Percentiles rank a stretch among this genome's conserved stretches.
phyloP scores from a whole-genome alignment of 1,284 basidiomycete species.

The Gymnopus androsaceus region DNA sequence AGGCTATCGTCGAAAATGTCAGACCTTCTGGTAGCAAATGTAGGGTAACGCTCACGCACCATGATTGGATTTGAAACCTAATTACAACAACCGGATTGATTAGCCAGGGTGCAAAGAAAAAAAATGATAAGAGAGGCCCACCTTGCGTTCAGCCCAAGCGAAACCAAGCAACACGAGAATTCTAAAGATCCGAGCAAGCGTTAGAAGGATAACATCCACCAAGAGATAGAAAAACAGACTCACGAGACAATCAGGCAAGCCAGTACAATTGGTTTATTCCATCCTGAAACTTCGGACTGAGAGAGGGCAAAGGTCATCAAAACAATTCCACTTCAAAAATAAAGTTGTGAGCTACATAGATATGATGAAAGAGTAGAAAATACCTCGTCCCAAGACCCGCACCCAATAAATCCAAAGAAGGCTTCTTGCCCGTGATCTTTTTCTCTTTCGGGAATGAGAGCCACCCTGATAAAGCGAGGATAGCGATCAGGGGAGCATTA shows the following conservation, averaged over 20 bases:
- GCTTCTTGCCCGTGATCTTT: background rate
- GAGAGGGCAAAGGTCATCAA: slow-evolving; percentile 16
- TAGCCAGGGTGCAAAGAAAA: background rate
- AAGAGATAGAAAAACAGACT: slow-evolving; percentile 5
- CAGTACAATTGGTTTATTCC: slow-evolving; percentile 13
- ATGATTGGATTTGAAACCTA: slow-evolving; percentile 16
- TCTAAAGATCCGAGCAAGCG: background rate
- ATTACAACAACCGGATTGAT: background rate
- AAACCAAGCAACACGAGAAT: slow-evolving; percentile 11
- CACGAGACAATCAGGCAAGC: slow-evolving; percentile 13
- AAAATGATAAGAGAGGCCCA: background rate
- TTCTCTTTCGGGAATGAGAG: slow-evolving; percentile 13
- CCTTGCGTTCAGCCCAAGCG: slow-evolving; percentile 15
- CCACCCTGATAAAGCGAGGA: slow-evolving; percentile 14
- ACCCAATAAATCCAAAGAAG: slow-evolving; percentile 14
- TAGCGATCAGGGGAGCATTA: slow-evolving; percentile 11
- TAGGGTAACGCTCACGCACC: slow-evolving; percentile 2
- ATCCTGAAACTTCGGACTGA: slow-evolving; percentile 17
- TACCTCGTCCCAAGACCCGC: slow-evolving; percentile 17
- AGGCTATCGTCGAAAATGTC: slow-evolving; percentile 2
- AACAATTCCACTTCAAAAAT: slow-evolving; percentile 13
- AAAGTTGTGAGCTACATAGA: background rate
- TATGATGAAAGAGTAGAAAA: background rate
- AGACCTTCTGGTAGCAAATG: background rate
- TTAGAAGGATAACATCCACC: background rate